These are phyloP conservation scores for Stygiomarasmius scandens DNA, from an alignment of 1,284 basidiomycete species.

Conservation along the genomic window DNA sequence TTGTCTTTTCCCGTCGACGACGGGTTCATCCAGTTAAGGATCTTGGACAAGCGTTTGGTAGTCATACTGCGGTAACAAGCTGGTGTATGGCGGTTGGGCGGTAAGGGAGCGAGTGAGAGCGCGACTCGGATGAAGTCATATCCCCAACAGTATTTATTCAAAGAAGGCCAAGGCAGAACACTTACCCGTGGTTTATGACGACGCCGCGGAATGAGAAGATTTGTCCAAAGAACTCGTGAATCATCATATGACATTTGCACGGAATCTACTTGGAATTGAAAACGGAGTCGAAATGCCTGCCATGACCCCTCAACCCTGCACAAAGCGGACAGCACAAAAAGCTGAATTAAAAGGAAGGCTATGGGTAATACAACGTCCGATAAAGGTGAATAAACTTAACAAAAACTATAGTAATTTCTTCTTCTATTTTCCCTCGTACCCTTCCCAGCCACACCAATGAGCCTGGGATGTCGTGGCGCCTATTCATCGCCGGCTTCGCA, in stretches of 20 bases:
- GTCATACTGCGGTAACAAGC: slow-evolving; percentile 1
- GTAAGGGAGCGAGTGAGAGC: not conserved
- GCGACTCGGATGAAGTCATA: not conserved
- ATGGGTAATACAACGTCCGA: not conserved
- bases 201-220: not conserved
- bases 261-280: too few relatives aligned
- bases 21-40: slow-evolving; percentile 14
- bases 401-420: not conserved
- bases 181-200: not conserved
- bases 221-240: slow-evolving; percentile 6
- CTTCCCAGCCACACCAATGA: not conserved
- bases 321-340: too few relatives aligned
- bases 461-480: too few relatives aligned
- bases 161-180: not conserved
- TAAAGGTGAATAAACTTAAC: not conserved
- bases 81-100: not conserved
- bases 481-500: too few relatives aligned
- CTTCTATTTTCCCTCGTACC: not conserved
- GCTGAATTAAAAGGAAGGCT: not conserved
- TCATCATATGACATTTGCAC: slow-evolving; percentile 9
- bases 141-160: not conserved
- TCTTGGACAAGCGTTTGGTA: slow-evolving; percentile 12
- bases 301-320: too few relatives aligned
- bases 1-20: not conserved
- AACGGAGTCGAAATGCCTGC: too few relatives aligned